phyloP scores from a whole-genome alignment of 2,329 filamentous ascomycete genomes.

The Cryphonectria japonica region DNA sequence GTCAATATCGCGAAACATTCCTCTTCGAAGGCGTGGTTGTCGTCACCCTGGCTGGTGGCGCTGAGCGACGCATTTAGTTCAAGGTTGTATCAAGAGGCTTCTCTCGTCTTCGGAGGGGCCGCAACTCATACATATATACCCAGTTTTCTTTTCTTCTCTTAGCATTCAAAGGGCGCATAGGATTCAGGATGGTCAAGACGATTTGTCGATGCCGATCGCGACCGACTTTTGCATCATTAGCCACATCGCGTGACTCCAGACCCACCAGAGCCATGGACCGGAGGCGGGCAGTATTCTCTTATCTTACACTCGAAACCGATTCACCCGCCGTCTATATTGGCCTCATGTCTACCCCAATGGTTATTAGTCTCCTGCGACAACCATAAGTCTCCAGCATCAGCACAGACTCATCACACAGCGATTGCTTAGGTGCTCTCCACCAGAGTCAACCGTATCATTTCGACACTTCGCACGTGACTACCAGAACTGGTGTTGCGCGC shows the following conservation, averaged over 20 bases:
- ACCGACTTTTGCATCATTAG: constrained; percentile 4
- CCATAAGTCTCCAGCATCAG: constrained; percentile 6
- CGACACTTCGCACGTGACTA: constrained; percentile 10
- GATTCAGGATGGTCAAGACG: constrained; percentile 23
- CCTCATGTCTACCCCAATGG: neutral
- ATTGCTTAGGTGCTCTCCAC: neutral
- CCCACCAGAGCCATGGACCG: neutral
- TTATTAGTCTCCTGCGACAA: neutral
- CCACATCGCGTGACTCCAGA: neutral
- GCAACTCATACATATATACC: constrained; percentile 25
- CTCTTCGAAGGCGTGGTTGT: constrained; percentile 5
- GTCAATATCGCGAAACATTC: neutral
- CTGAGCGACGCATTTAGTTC: constrained; percentile 1
- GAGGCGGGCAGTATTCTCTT: neutral
- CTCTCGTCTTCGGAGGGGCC: neutral
- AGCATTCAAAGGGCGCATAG: constrained; percentile 29
- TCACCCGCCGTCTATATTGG: neutral
- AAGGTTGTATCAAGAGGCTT: constrained; percentile 1
- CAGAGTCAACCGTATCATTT: constrained; percentile 15
- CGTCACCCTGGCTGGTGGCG: constrained; percentile 13
- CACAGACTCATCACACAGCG: constrained; percentile 1
- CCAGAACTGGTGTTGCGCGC: constrained; percentile 1
- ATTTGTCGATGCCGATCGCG: constrained; percentile 20
- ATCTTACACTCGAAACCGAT: constrained; percentile 4
- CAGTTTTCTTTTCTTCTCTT: constrained; percentile 13